Percentiles rank a stretch among this genome's conserved stretches.
These are phyloP conservation scores for Hyaloscypha variabilis DNA, from an alignment of 495 filamentous ascomycete genomes.

Conservation along the genomic window DNA sequence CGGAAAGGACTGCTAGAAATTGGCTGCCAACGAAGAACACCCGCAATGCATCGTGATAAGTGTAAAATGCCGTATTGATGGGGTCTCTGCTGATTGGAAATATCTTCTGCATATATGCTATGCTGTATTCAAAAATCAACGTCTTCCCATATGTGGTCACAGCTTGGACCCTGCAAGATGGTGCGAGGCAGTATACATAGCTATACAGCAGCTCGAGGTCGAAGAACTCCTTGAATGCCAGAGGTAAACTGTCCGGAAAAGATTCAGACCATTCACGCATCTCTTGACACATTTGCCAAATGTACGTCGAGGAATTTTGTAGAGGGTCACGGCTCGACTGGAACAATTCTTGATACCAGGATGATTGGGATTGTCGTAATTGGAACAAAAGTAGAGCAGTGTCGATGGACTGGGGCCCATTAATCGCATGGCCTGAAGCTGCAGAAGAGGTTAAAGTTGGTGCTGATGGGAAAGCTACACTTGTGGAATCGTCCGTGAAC, in stretches of 20 bases:
- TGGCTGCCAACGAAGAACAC: constrained; percentile 74
- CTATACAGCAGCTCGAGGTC: constrained; percentile 83
- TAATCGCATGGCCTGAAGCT: constrained; percentile 10
- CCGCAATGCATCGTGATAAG: constrained; percentile 72
- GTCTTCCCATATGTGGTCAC: constrained; percentile 68
- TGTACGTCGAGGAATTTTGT: constrained; percentile 59
- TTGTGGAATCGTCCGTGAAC: constrained; percentile 85
- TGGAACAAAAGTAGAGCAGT: constrained; percentile 67
- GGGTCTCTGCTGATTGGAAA: constrained; percentile 52
- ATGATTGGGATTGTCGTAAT: constrained; percentile 76
- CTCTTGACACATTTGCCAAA: constrained; percentile 64
- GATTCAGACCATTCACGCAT: constrained; percentile 68
- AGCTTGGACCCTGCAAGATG: constrained; percentile 64
- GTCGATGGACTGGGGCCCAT: constrained; percentile 49
- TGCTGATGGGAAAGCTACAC: constrained; percentile 60
- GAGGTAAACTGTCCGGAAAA: constrained; percentile 59
- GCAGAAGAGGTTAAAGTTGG: constrained; percentile 20
- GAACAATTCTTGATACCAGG: constrained; percentile 81
- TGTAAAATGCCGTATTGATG: constrained; percentile 60
- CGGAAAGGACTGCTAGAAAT: constrained; percentile 65
- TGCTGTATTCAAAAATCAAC: constrained; percentile 80
- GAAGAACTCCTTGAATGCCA: constrained; percentile 67
- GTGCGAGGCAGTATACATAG: constrained; percentile 80
- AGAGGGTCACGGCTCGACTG: constrained; percentile 67
- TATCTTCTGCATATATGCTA: constrained; percentile 69